Conservation (phyloP, 106 monocot species). For the Allium cepa region DNA sequence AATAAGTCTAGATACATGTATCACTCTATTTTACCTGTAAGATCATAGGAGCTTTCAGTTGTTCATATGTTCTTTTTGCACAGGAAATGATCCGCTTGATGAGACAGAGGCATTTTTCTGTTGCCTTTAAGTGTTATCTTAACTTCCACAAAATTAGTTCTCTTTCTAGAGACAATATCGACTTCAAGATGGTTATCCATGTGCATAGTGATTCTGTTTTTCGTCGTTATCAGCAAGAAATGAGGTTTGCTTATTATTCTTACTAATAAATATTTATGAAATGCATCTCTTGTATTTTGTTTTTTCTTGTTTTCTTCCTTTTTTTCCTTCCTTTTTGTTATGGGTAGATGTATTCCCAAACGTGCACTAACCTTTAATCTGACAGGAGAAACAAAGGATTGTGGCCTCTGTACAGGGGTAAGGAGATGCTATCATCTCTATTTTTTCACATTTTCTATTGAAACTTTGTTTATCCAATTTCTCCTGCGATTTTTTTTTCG, state of each 20-base stretch:
- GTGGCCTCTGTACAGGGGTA: constrained; percentile 97
- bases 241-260: constrained; percentile 43
- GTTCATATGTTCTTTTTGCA: neutral
- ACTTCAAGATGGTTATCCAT: constrained; percentile 96
- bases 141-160: constrained; percentile 86
- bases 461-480: neutral
- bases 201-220: constrained; percentile 89
- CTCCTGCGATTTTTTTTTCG: neutral
- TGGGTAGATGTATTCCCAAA: neutral
- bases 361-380: constrained; percentile 2
- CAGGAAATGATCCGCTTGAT: constrained; percentile 96
- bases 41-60: no score
- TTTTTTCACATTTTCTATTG: neutral
- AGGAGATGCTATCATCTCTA: neutral
- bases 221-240: constrained; percentile 91
- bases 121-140: constrained; percentile 85
- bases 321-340: neutral
- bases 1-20: no score
- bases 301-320: no score
- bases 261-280: neutral
- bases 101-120: constrained; percentile 66
- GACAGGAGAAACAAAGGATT: constrained; percentile 74
- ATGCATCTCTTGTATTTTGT: neutral
- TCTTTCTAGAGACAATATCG: constrained; percentile 52
- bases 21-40: no score